phyloP scores from a whole-genome alignment of 345 rosid genomes.

The Geranium rotundifolium region DNA sequence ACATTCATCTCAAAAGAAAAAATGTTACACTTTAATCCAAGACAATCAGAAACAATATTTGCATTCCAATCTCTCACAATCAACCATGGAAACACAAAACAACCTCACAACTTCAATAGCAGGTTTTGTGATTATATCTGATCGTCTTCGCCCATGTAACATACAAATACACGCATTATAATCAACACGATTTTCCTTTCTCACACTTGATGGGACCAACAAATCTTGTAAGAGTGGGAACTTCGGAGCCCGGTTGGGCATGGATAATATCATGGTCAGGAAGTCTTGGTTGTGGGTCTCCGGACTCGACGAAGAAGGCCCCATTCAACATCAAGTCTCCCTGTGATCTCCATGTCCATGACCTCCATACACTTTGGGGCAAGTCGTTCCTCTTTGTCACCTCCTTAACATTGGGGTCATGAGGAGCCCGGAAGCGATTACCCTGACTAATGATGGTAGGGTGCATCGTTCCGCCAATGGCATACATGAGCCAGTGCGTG shows the following conservation, averaged over 20 bases:
- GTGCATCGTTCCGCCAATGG: slow-evolving; percentile 34
- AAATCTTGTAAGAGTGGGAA: slow-evolving; percentile 26
- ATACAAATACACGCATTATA: neutral
- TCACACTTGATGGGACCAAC: slow-evolving; percentile 45
- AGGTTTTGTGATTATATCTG: too few species aligned
- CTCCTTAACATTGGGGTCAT: slow-evolving; percentile 28
- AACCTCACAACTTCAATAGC: too few species aligned
- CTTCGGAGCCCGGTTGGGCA: slow-evolving; percentile 39
- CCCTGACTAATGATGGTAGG: slow-evolving; percentile 50
- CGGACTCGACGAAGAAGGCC: slow-evolving; percentile 55
- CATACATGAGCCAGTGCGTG: slow-evolving; percentile 42
- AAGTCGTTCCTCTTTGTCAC: slow-evolving; percentile 48
- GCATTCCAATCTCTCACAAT: too few species aligned
- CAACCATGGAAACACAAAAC: too few species aligned
- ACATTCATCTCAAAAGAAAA: too few species aligned
- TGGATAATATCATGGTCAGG: slow-evolving; percentile 14
- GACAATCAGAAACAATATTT: too few species aligned
- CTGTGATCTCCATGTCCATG: slow-evolving; percentile 66
- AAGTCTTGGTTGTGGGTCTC: slow-evolving; percentile 10
- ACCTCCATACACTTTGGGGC: slow-evolving; percentile 30
- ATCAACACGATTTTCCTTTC: slow-evolving; percentile 15
- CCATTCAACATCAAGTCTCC: slow-evolving; percentile 57
- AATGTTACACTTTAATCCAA: too few species aligned
- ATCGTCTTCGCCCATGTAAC: too few species aligned
- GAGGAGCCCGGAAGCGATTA: slow-evolving; percentile 36